phyloP scores from a whole-genome alignment of 2,329 filamentous ascomycete species.

The Pseudocercospora fuligena region DNA sequence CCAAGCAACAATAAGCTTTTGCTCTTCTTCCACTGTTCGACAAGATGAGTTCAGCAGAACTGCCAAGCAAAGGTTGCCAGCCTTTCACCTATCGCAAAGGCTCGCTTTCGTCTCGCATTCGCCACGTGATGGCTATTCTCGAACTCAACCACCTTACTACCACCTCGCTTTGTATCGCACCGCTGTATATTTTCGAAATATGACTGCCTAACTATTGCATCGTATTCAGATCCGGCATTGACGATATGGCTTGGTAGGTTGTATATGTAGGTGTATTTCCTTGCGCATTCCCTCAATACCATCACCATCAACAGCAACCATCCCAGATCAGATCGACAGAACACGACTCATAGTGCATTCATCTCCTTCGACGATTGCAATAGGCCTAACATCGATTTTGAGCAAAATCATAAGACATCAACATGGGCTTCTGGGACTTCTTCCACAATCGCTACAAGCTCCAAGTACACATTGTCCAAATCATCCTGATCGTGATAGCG shows the following conservation, averaged over 20 bases:
- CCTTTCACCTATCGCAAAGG: not conserved
- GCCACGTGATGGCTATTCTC: not conserved
- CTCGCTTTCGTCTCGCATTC: not conserved
- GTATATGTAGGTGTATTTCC: not conserved
- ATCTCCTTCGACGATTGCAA: not conserved
- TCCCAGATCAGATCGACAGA: not conserved
- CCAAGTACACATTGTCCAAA: slow-evolving; percentile 24
- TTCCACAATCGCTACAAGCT: slow-evolving; percentile 24
- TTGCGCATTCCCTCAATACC: not conserved
- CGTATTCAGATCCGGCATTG: not conserved
- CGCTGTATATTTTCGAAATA: not conserved
- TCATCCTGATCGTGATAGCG: slow-evolving; percentile 20
- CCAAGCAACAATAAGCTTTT: not conserved
- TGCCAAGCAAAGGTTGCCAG: not conserved
- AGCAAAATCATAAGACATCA: not conserved
- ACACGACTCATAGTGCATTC: not conserved
- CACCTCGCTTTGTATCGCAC: not conserved
- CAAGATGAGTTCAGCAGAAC: not conserved
- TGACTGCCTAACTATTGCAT: not conserved
- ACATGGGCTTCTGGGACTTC: slow-evolving; percentile 13
- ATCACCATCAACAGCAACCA: not conserved
- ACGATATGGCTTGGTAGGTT: not conserved
- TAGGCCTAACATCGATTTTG: too few relatives aligned
- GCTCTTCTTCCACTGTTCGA: not conserved
- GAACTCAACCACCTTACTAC: not conserved